These are phyloP conservation scores for Tolypocladium paradoxum DNA, from an alignment of 2,329 filamentous ascomycete species.

Conservation along the genomic window DNA sequence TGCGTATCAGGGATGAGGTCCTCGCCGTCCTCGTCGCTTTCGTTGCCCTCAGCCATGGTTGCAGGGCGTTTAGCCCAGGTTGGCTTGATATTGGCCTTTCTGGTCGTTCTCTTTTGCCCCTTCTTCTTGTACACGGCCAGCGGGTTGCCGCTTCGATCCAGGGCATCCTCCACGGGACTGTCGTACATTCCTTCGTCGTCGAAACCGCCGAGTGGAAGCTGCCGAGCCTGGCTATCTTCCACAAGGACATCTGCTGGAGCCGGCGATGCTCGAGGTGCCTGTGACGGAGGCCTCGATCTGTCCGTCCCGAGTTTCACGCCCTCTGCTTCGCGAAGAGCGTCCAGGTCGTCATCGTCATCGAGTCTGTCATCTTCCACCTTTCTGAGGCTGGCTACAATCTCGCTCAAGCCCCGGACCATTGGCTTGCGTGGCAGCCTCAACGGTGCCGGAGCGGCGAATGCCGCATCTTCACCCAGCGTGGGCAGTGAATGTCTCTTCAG, in stretches of 20 bases:
- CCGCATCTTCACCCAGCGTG: slow-evolving; percentile 44
- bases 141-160: slow-evolving; percentile 47
- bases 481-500: slow-evolving; percentile 40
- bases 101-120: slow-evolving; percentile 69
- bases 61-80: slow-evolving; percentile 36
- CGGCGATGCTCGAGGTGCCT: not conserved
- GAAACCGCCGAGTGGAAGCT: slow-evolving; percentile 46
- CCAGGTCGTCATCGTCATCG: slow-evolving; percentile 55
- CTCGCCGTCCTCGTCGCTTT: slow-evolving; percentile 18
- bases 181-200: slow-evolving; percentile 53
- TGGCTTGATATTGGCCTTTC: slow-evolving; percentile 53
- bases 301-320: slow-evolving; percentile 23
- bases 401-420: slow-evolving; percentile 60
- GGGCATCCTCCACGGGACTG: slow-evolving; percentile 38
- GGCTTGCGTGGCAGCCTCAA: slow-evolving; percentile 46
- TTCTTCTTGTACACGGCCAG: slow-evolving; percentile 68
- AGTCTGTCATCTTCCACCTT: slow-evolving; percentile 58
- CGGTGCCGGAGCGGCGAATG: slow-evolving; percentile 36
- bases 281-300: slow-evolving; percentile 10
- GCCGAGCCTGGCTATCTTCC: slow-evolving; percentile 31
- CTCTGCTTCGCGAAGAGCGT: slow-evolving; percentile 64
- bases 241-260: slow-evolving; percentile 26
- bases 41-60: slow-evolving; percentile 16
- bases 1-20: slow-evolving; percentile 22
- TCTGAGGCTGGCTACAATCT: slow-evolving; percentile 59